These are phyloP conservation scores for Fusarium gaditjirri DNA, from an alignment of 2,329 filamentous ascomycete species.

Conservation along the genomic window DNA sequence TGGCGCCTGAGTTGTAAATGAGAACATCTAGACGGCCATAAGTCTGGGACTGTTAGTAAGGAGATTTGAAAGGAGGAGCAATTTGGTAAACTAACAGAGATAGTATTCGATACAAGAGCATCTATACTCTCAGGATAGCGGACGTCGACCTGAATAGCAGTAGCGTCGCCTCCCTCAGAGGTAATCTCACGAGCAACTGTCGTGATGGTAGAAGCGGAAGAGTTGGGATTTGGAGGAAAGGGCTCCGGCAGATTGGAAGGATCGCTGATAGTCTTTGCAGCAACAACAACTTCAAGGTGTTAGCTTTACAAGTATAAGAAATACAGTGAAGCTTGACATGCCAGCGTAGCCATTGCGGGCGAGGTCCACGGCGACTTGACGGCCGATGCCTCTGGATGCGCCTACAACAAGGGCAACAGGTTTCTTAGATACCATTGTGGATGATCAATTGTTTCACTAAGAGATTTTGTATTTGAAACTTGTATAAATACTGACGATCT, in stretches of 20 bases:
- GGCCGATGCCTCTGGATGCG: slow-evolving; percentile 82
- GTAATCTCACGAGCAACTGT: slow-evolving; percentile 81
- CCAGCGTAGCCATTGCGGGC: slow-evolving; percentile 77
- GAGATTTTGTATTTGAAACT: background rate
- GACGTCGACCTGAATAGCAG: slow-evolving; percentile 76
- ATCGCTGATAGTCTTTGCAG: slow-evolving; percentile 79
- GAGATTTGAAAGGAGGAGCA: background rate
- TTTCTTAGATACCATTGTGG: slow-evolving; percentile 45
- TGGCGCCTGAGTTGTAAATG: slow-evolving; percentile 85
- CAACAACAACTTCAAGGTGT: slow-evolving; percentile 68
- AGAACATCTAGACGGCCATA: slow-evolving; percentile 77
- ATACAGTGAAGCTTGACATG: slow-evolving; percentile 48
- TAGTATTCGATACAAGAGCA: slow-evolving; percentile 66
- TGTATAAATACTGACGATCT: background rate
- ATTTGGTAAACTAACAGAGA: slow-evolving; percentile 47
- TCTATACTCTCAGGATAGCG: slow-evolving; percentile 71
- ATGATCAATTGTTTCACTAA: background rate
- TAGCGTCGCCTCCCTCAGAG: slow-evolving; percentile 70
- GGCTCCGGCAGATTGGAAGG: slow-evolving; percentile 61
- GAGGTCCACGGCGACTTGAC: slow-evolving; percentile 82
- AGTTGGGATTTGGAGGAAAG: slow-evolving; percentile 83
- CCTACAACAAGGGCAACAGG: slow-evolving; percentile 78
- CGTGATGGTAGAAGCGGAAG: slow-evolving; percentile 77
- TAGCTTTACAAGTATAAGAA: background rate
- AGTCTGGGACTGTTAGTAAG: slow-evolving; percentile 45